These are phyloP conservation scores for Peniophora sp. DNA, from an alignment of 1,284 basidiomycete genomes.

Conservation along the genomic window DNA sequence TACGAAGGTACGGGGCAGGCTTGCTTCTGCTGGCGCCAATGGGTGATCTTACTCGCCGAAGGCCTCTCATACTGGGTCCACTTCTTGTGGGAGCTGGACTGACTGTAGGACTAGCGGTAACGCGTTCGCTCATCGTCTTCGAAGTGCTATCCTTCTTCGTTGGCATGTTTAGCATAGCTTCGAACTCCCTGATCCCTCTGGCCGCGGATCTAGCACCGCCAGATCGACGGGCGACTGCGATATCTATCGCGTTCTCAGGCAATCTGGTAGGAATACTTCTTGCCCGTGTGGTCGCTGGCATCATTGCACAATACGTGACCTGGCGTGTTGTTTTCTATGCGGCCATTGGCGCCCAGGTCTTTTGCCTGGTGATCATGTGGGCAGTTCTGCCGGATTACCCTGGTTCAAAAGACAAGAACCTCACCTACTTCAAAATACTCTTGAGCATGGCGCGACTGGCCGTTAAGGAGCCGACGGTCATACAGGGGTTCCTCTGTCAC, in stretches of 20 bases:
- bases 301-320: constrained; percentile 35
- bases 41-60: constrained; percentile 47
- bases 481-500: constrained; percentile 36
- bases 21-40: constrained; percentile 43
- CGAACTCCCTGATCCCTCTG: constrained; percentile 40
- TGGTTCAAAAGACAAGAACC: constrained; percentile 29
- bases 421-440: constrained; percentile 37
- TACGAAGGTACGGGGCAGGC: constrained; percentile 34
- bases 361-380: constrained; percentile 29
- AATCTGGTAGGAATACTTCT: constrained; percentile 42
- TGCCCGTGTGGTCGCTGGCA: constrained; percentile 39
- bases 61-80: constrained; percentile 36
- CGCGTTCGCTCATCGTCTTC: constrained; percentile 32
- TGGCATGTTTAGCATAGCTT: constrained; percentile 33
- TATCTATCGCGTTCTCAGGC: constrained; percentile 43
- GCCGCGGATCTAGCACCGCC: constrained; percentile 47
- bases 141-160: constrained; percentile 40
- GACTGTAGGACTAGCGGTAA: constrained; percentile 39
- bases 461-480: constrained; percentile 39
- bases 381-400: constrained; percentile 44
- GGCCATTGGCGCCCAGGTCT: constrained; percentile 30
- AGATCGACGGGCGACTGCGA: constrained; percentile 35
- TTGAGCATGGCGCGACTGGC: constrained; percentile 36
- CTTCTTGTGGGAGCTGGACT: constrained; percentile 28
- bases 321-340: constrained; percentile 44